Percentiles rank a stretch among this genome's conserved stretches.
Conservation (phyloP, 768 basidiomycete species). For the Leccinum ochraceum region DNA sequence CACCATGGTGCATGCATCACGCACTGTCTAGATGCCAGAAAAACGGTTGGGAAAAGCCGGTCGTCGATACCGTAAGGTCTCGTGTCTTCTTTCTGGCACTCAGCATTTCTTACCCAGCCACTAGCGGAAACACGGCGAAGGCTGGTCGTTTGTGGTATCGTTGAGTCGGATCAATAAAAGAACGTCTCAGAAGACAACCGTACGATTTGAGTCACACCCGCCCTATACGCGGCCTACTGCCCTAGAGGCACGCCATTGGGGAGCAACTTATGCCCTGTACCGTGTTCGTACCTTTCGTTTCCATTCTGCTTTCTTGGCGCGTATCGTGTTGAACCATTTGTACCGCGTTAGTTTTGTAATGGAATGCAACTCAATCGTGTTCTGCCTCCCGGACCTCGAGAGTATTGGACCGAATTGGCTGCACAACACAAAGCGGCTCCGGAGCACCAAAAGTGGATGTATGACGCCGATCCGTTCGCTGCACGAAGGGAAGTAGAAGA, state of each 20-base stretch:
- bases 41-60: constrained; percentile 83
- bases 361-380: constrained; percentile 69
- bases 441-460: constrained; percentile 83
- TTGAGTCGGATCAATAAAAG: constrained; percentile 72
- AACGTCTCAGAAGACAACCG: constrained; percentile 64
- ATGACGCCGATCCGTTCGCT: constrained; percentile 81
- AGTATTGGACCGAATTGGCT: constrained; percentile 83
- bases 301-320: background rate
- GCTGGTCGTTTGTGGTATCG: constrained; percentile 67
- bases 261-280: constrained; percentile 83
- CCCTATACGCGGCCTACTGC: constrained; percentile 65
- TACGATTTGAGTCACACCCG: constrained; percentile 74
- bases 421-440: constrained; percentile 67
- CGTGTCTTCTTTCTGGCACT: background rate
- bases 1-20: background rate
- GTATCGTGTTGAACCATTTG: constrained; percentile 16
- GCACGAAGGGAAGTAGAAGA: constrained; percentile 67
- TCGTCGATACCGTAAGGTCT: constrained; percentile 66
- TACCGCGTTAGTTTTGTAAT: constrained; percentile 64
- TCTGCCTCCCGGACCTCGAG: constrained; percentile 80
- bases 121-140: constrained; percentile 49
- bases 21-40: constrained; percentile 70
- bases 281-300: constrained; percentile 57
- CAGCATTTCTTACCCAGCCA: constrained; percentile 12
- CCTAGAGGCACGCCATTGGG: constrained; percentile 88